These are phyloP conservation scores for Sarocladium strictum DNA, from an alignment of 2,329 filamentous ascomycete species.

Conservation along the genomic window DNA sequence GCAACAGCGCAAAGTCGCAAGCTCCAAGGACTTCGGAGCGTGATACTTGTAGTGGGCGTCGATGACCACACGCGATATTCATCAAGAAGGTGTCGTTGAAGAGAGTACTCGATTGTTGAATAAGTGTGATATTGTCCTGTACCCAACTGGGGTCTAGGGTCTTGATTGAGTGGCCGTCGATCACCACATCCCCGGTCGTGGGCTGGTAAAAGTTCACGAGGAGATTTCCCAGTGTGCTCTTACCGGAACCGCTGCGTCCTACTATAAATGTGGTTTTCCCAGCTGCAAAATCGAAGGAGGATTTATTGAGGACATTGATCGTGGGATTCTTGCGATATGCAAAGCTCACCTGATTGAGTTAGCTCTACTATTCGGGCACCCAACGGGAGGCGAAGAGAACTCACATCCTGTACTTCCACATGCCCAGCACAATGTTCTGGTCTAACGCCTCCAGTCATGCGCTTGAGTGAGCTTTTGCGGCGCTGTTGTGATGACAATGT, in stretches of 20 bases:
- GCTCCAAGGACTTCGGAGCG: conserved; percentile 53
- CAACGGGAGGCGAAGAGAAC: conserved; percentile 8
- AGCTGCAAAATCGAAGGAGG: conserved; percentile 63
- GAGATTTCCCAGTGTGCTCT: conserved; percentile 80
- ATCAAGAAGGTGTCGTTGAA: conserved; percentile 75
- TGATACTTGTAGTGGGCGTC: conserved; percentile 39
- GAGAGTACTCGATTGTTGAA: conserved; percentile 76
- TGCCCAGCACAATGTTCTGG: conserved; percentile 53
- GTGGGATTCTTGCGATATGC: conserved; percentile 68
- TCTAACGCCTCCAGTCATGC: conserved; percentile 13
- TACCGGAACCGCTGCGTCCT: conserved; percentile 83
- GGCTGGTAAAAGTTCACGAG: conserved; percentile 73
- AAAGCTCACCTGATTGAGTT: conserved; percentile 56
- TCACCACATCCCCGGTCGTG: conserved; percentile 53
- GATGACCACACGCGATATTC: conserved; percentile 71
- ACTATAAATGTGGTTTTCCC: conserved; percentile 75
- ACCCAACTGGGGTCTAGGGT: conserved; percentile 65
- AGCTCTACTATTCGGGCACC: background rate
- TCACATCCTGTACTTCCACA: conserved; percentile 63
- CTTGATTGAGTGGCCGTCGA: conserved; percentile 62
- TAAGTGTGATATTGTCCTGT: conserved; percentile 67
- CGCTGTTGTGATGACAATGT: conserved; percentile 25
- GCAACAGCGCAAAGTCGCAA: conserved; percentile 62
- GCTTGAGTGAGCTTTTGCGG: background rate
- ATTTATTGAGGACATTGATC: conserved; percentile 51